A percentile compares a stretch with the other conserved stretches of the same genome.
Evolutionary conservation across 2,329 filamentous ascomycete genomes (phyloP).

Genomic region (Stromatinia cepivora): DNA sequence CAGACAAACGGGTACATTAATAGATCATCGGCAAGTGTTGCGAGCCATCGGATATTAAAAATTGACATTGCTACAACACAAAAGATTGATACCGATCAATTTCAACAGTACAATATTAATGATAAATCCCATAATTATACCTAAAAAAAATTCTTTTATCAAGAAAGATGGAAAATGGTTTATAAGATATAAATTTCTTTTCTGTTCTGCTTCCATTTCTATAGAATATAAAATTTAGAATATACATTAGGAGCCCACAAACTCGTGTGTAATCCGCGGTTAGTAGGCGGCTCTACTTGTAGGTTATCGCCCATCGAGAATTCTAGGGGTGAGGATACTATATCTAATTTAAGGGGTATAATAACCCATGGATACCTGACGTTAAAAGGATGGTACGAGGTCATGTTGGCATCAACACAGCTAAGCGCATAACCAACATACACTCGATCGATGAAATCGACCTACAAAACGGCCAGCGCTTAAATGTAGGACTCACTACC

Average conservation of each 20-base stretch:
- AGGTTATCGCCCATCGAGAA: not conserved
- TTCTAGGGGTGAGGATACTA: not conserved
- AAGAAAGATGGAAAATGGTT: not conserved
- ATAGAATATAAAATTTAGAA: not conserved
- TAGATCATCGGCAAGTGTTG: not conserved
- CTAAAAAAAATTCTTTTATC: not conserved
- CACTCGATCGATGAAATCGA: not conserved
- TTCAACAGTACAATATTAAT: too few species aligned
- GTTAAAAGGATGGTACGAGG: not conserved
- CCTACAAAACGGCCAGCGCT: not conserved
- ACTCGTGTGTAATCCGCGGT: too few species aligned
- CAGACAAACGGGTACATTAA: not conserved
- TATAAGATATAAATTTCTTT: too few species aligned
- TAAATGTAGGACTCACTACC: not conserved
- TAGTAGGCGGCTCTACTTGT: not conserved
- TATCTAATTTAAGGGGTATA: not conserved
- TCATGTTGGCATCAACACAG: not conserved
- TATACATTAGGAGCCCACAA: not conserved
- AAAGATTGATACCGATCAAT: too few species aligned
- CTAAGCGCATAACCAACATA: conserved; percentile 6
- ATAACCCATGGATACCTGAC: not conserved
- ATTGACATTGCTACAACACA: too few species aligned
- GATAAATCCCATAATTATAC: not conserved
- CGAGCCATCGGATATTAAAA: too few species aligned
- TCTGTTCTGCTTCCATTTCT: not conserved